phyloP scores from a whole-genome alignment of 1,139 yeast genomes.

The Wickerhamomyces sp. region DNA sequence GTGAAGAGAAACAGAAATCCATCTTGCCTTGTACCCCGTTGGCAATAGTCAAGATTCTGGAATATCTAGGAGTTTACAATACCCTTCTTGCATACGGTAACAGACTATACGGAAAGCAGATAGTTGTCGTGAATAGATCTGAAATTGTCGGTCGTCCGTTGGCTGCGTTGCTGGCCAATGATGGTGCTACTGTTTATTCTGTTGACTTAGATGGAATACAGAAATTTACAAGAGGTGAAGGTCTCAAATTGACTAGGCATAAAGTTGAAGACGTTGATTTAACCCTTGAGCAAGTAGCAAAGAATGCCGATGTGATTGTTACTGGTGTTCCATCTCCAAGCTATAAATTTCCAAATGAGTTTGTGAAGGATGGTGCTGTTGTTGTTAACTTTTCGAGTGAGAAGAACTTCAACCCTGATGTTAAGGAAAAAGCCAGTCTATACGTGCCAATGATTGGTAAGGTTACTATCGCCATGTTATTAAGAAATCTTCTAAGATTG shows the following conservation, averaged over 20 bases:
- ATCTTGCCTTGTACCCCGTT: conserved; percentile 95
- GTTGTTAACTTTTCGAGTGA: conserved; percentile 87
- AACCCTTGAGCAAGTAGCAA: conserved; percentile 57
- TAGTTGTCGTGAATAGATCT: conserved; percentile 85
- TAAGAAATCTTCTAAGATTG: conserved; percentile 80
- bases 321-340: conserved; percentile 88
- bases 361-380: conserved; percentile 80
- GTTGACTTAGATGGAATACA: conserved; percentile 86
- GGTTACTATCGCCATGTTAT: conserved; percentile 90
- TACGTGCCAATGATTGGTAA: conserved; percentile 96
- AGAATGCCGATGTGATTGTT: conserved; percentile 81
- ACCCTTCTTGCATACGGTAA: conserved; percentile 79
- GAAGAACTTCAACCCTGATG: conserved; percentile 76
- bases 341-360: conserved; percentile 82
- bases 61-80: conserved; percentile 85
- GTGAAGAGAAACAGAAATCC: conserved; percentile 64
- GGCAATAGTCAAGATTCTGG: conserved; percentile 90
- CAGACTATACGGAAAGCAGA: conserved; percentile 85
- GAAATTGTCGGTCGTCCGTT: conserved; percentile 97
- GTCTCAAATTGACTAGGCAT: conserved; percentile 76
- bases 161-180: conserved; percentile 93
- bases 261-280: conserved; percentile 65
- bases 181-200: conserved; percentile 94
- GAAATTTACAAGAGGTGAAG: conserved; percentile 91
- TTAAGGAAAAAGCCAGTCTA: conserved; percentile 79